Evolutionary conservation across 2,329 filamentous ascomycete genomes (phyloP).

Genomic region (Paecilomyces fulvus): DNA sequence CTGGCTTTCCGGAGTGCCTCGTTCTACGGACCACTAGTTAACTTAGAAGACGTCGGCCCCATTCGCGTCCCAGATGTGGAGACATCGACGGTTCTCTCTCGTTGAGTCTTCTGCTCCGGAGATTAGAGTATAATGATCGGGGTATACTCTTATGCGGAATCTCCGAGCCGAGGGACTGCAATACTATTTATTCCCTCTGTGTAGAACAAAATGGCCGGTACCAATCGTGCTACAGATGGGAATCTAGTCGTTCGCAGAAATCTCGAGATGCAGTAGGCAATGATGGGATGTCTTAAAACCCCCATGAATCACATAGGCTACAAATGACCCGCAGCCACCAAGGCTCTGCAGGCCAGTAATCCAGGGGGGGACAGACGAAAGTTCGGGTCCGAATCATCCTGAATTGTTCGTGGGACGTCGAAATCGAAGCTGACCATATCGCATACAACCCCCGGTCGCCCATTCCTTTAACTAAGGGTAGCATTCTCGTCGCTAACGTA

Average conservation of each 20-base stretch:
- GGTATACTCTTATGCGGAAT: neutral
- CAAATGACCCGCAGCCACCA: neutral
- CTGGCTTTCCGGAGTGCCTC: neutral
- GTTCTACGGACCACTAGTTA: neutral
- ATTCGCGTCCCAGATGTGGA: neutral
- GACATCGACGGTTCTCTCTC: neutral
- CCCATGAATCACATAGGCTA: neutral
- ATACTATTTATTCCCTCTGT: neutral
- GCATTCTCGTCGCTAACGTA: neutral
- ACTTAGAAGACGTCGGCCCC: neutral
- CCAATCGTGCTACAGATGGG: neutral
- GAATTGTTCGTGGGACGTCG: neutral
- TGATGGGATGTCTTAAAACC: neutral
- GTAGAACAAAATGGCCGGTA: neutral
- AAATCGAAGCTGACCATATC: neutral
- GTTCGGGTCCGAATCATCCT: neutral
- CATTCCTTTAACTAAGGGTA: neutral
- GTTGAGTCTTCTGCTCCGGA: neutral
- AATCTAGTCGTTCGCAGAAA: neutral
- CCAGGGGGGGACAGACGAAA: neutral
- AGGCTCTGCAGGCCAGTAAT: neutral
- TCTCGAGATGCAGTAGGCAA: neutral
- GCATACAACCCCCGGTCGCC: neutral
- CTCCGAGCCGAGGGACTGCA: neutral
- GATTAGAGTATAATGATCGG: neutral